Percentiles rank a stretch among this genome's conserved stretches.
Evolutionary conservation across 2,329 filamentous ascomycete species (phyloP).

Genomic region (Fusarium nodosum): DNA sequence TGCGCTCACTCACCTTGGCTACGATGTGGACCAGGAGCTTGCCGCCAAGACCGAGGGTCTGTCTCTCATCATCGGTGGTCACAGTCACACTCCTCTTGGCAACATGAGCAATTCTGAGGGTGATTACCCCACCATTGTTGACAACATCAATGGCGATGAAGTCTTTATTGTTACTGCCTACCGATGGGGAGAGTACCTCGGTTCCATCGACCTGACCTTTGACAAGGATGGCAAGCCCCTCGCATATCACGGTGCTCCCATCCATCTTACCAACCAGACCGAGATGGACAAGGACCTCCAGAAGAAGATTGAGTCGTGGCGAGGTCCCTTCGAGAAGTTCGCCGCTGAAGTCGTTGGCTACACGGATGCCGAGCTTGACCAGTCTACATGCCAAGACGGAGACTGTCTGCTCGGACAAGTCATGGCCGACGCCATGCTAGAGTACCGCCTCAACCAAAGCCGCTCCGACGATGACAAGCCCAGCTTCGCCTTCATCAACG

Average conservation of each 20-base stretch:
- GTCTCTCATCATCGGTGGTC: slow-evolving; percentile 76
- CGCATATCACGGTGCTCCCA: slow-evolving; percentile 72
- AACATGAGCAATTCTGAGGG: slow-evolving; percentile 70
- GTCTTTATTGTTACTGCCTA: slow-evolving; percentile 78
- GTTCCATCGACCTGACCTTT: slow-evolving; percentile 76
- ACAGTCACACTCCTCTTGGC: slow-evolving; percentile 72
- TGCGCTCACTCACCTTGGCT: slow-evolving; percentile 76
- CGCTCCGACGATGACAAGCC: slow-evolving; percentile 53
- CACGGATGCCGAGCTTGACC: slow-evolving; percentile 69
- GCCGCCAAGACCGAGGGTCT: slow-evolving; percentile 71
- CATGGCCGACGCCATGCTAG: slow-evolving; percentile 71
- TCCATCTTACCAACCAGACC: slow-evolving; percentile 74
- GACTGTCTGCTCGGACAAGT: slow-evolving; percentile 72
- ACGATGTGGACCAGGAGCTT: slow-evolving; percentile 72
- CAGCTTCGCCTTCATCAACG: slow-evolving; percentile 73
- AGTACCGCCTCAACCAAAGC: slow-evolving; percentile 67
- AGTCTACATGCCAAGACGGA: slow-evolving; percentile 67
- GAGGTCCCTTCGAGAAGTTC: slow-evolving; percentile 71
- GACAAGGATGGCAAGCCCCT: slow-evolving; percentile 71
- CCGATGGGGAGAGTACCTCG: slow-evolving; percentile 77
- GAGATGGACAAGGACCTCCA: slow-evolving; percentile 69
- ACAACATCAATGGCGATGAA: slow-evolving; percentile 73
- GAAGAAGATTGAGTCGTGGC: slow-evolving; percentile 70
- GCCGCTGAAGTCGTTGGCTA: slow-evolving; percentile 69
- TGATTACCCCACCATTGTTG: slow-evolving; percentile 73